Percentiles rank a stretch among this genome's conserved stretches.
These are phyloP conservation scores for Ganoderma sinense DNA, from an alignment of 1,284 basidiomycete species.

Conservation along the genomic window DNA sequence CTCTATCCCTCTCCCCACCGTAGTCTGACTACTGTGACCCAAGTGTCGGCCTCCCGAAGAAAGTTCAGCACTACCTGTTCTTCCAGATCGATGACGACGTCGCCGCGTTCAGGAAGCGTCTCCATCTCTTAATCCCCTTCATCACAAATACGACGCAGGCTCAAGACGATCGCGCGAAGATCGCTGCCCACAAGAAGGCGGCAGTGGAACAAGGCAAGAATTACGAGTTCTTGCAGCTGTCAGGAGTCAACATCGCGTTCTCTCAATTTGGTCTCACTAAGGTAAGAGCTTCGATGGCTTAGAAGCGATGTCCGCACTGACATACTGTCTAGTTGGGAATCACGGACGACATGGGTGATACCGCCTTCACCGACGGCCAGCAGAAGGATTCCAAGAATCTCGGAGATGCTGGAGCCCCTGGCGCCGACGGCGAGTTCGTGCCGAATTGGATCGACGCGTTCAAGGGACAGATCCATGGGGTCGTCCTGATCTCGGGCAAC, in stretches of 20 bases:
- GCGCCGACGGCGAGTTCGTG: constrained; percentile 34
- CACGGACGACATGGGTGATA: constrained; percentile 43
- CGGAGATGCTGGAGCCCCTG: constrained; percentile 23
- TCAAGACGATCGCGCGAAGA: constrained; percentile 21
- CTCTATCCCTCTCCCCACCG: not conserved
- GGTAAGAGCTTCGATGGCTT: constrained; percentile 12
- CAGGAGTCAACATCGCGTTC: constrained; percentile 44
- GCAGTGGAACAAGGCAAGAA: constrained; percentile 21
- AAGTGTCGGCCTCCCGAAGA: constrained; percentile 53
- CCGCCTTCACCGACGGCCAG: constrained; percentile 43
- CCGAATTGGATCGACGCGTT: constrained; percentile 45
- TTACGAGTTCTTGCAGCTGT: constrained; percentile 25
- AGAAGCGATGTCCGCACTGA: not conserved
- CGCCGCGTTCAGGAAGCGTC: constrained; percentile 34
- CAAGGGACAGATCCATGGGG: constrained; percentile 44
- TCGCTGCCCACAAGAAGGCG: constrained; percentile 30
- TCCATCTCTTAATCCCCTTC: constrained; percentile 39
- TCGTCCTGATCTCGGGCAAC: constrained; percentile 46
- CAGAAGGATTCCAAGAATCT: constrained; percentile 37
- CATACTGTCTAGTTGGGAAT: constrained; percentile 38
- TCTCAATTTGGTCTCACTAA: constrained; percentile 42
- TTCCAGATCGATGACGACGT: constrained; percentile 47
- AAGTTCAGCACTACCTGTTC: constrained; percentile 48
- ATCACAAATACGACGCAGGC: constrained; percentile 43
- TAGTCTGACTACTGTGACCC: not conserved